phyloP scores from a whole-genome alignment of 305 asterid genomes.

The Fraxinus albicans region DNA sequence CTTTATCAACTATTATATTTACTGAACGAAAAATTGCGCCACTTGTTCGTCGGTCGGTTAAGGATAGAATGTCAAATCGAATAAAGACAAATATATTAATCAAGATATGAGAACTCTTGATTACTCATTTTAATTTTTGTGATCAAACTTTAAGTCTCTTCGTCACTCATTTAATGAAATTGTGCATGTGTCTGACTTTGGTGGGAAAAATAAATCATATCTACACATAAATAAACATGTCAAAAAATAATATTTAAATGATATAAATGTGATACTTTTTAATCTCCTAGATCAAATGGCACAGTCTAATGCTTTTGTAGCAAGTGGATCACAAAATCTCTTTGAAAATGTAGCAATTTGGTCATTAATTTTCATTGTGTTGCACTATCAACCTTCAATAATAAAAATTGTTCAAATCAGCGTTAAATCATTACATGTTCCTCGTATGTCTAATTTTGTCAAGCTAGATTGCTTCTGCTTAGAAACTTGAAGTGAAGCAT shows the following conservation, averaged over 20 bases:
- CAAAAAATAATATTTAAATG: too few species aligned
- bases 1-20: constrained; percentile 20
- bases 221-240: neutral
- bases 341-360: neutral
- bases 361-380: too few species aligned
- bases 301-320: neutral
- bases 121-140: too few species aligned
- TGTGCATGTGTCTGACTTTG: too few species aligned
- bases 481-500: neutral
- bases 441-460: neutral
- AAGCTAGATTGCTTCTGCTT: neutral
- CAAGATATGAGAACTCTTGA: neutral
- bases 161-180: neutral
- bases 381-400: neutral
- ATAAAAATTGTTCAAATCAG: neutral
- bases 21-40: neutral
- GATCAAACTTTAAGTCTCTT: neutral
- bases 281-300: neutral
- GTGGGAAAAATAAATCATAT: neutral
- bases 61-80: neutral
- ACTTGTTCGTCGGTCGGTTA: neutral
- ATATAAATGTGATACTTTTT: neutral
- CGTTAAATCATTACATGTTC: neutral
- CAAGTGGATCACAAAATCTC: neutral
- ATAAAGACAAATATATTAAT: neutral